Conservation (phyloP, 257 asterid genomes). For the Nicotiana tomentosiformis region DNA sequence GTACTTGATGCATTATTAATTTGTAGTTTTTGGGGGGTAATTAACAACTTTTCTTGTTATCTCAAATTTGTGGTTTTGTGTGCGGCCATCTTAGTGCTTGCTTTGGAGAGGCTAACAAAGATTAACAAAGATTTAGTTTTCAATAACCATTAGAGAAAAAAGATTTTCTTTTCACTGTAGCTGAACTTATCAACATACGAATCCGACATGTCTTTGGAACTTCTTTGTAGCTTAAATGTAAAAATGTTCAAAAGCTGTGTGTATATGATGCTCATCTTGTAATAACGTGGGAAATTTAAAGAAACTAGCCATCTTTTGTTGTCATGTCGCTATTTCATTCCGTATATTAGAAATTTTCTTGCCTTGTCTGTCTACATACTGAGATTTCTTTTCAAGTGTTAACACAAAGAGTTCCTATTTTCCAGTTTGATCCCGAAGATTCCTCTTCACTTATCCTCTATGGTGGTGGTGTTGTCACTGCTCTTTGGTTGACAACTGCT, state of each 20-base stretch:
- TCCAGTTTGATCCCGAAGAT: conserved; percentile 44
- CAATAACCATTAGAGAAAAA: no score
- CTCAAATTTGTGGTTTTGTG: not conserved
- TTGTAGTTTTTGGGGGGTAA: not conserved
- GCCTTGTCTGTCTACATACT: not conserved
- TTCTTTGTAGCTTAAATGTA: not conserved
- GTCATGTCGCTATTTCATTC: not conserved
- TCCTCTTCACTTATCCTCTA: conserved; percentile 42
- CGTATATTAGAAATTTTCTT: not conserved
- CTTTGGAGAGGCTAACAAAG: not conserved
- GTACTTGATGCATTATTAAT: not conserved
- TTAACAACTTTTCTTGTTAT: not conserved
- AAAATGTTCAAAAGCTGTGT: not conserved
- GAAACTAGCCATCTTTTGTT: not conserved
- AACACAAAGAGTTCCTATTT: not conserved
- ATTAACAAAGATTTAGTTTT: not conserved
- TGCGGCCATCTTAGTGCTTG: not conserved
- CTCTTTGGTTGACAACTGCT: conserved; percentile 55
- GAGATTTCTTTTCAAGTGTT: conserved; percentile 8
- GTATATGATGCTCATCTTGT: not conserved
- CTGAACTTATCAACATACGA: not conserved
- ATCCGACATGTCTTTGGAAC: not conserved
- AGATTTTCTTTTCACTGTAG: no score
- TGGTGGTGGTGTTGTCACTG: conserved; percentile 51
- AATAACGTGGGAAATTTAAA: not conserved